Conservation (phyloP, 345 rosid species). For the Sonneratia alba region DNA sequence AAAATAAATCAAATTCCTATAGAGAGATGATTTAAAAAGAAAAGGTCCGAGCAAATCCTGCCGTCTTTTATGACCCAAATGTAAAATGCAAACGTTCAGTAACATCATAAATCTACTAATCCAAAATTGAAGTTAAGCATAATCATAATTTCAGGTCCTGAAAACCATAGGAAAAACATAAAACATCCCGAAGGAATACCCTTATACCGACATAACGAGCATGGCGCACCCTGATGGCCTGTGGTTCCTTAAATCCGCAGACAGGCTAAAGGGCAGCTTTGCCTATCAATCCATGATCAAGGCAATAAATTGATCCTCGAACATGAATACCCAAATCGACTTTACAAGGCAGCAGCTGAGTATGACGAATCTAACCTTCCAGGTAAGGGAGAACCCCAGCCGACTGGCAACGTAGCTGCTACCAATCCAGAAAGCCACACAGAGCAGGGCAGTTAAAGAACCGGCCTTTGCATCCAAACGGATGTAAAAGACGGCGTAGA, state of each 20-base stretch:
- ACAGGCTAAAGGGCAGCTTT: background rate
- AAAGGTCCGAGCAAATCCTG: background rate
- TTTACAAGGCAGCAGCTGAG: background rate
- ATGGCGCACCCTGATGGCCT: background rate
- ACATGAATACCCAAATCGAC: background rate
- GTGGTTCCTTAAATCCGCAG: background rate
- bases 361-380: conserved; percentile 30
- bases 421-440: conserved; percentile 35
- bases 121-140: no score
- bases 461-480: conserved; percentile 49
- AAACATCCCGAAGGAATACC: background rate
- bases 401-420: conserved; percentile 26
- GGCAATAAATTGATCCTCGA: background rate
- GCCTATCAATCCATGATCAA: no score
- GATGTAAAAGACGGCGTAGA: conserved; percentile 37
- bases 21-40: background rate
- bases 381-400: conserved; percentile 45
- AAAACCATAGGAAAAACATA: background rate
- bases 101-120: background rate
- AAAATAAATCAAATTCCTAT: background rate
- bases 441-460: conserved; percentile 46
- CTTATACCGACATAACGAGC: background rate
- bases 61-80: background rate
- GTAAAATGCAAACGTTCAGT: background rate
- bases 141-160: no score